A percentile compares a stretch with the other conserved stretches of the same genome.
Conservation (phyloP, 805 yeast genomes). For the Hanseniaspora taiwanica region DNA sequence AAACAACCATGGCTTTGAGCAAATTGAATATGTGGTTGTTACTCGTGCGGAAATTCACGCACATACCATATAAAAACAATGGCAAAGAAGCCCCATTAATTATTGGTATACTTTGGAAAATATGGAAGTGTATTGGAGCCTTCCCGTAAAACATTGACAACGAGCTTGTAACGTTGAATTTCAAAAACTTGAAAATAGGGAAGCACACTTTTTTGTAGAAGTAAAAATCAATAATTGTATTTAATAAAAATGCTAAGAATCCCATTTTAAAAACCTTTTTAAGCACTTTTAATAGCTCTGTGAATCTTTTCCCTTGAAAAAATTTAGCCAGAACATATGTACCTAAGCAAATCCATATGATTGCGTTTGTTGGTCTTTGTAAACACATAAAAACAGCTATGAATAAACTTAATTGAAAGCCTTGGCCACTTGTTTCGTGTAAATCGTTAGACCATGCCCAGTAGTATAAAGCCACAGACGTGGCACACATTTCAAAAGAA, state of each 20-base stretch:
- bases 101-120: constrained; percentile 73
- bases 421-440: constrained; percentile 7
- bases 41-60: constrained; percentile 9
- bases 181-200: constrained; percentile 57
- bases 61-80: constrained; percentile 34
- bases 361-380: constrained; percentile 71
- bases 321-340: constrained; percentile 14
- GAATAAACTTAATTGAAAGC: constrained; percentile 27
- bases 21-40: constrained; percentile 4
- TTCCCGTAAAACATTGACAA: constrained; percentile 75
- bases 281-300: constrained; percentile 12
- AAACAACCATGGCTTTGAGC: constrained; percentile 22
- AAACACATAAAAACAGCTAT: constrained; percentile 53
- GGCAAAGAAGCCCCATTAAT: constrained; percentile 58
- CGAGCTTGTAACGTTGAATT: constrained; percentile 64
- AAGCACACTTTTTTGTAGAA: constrained; percentile 46
- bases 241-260: constrained; percentile 23
- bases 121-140: constrained; percentile 74
- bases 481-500: constrained; percentile 61
- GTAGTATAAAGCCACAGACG: constrained; percentile 47
- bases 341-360: constrained; percentile 66
- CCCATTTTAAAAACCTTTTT: constrained; percentile 7
- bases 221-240: constrained; percentile 36
- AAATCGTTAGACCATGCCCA: constrained; percentile 50
- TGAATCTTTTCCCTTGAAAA: constrained; percentile 6